Conservation (phyloP, 441 rosid genomes). For the Populus hybrid region DNA sequence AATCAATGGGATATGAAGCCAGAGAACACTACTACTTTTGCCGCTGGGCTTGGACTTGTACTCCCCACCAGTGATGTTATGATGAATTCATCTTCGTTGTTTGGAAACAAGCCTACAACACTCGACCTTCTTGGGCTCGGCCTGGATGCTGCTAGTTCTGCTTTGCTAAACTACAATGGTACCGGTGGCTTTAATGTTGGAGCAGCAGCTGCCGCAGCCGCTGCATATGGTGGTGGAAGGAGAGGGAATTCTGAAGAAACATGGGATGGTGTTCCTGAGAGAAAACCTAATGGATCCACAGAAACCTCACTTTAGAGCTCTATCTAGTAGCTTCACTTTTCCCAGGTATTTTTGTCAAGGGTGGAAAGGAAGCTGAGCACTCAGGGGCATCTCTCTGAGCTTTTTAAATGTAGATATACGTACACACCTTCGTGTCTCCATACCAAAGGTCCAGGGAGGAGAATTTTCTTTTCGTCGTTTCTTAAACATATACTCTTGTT, state of each 20-base stretch:
- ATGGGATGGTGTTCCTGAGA: conserved; percentile 39
- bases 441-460: background rate
- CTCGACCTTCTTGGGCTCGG: conserved; percentile 92
- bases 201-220: background rate
- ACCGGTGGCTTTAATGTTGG: conserved; percentile 34
- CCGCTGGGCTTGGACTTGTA: conserved; percentile 55
- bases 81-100: conserved; percentile 54
- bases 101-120: conserved; percentile 63
- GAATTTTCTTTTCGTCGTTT: too few relatives aligned
- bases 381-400: background rate
- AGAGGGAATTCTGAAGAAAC: conserved; percentile 29
- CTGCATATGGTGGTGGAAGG: conserved; percentile 21
- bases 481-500: too few relatives aligned
- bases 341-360: conserved; percentile 18
- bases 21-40: conserved; percentile 19
- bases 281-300: conserved; percentile 29
- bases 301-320: conserved; percentile 7
- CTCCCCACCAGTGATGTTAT: conserved; percentile 42
- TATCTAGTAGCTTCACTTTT: background rate
- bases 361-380: background rate
- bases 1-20: conserved; percentile 32
- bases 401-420: background rate
- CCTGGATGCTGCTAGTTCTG: conserved; percentile 54
- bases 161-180: conserved; percentile 45
- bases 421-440: background rate